Conservation (phyloP, 345 rosid species). For the Eutrema japonicum region DNA sequence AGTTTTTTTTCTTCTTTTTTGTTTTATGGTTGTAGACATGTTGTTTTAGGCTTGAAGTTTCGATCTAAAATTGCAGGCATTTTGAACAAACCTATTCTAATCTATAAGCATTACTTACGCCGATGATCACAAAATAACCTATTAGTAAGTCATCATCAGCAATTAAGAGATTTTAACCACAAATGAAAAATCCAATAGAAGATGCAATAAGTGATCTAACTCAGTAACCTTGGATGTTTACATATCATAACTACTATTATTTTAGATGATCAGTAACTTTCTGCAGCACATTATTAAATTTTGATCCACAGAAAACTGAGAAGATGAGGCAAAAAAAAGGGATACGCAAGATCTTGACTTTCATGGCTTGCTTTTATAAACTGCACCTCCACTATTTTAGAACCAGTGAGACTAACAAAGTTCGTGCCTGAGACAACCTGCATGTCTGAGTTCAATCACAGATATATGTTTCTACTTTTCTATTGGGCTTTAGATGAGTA, state of each 20-base stretch:
- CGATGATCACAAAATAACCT: not conserved
- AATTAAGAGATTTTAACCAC: not conserved
- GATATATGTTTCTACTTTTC: too few species aligned
- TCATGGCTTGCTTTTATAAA: too few species aligned
- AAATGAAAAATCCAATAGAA: not conserved
- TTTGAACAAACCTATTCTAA: not conserved
- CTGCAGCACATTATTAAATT: not conserved
- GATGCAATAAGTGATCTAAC: not conserved
- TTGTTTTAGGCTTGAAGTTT: too few species aligned
- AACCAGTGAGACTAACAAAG: too few species aligned
- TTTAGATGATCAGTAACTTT: not conserved
- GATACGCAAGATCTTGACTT: too few species aligned
- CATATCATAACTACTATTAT: not conserved
- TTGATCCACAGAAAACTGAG: not conserved
- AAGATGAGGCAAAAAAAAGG: too few species aligned
- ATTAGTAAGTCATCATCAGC: constrained; percentile 1
- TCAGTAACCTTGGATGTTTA: not conserved
- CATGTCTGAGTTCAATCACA: too few species aligned
- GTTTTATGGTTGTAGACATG: too few species aligned
- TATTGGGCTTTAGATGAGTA: too few species aligned
- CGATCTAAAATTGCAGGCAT: not conserved
- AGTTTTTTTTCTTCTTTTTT: too few species aligned
- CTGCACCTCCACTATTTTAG: too few species aligned
- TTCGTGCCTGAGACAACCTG: too few species aligned
- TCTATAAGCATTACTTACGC: not conserved